These are phyloP conservation scores for Claviceps sp. DNA, from an alignment of 2,329 filamentous ascomycete genomes.

Conservation along the genomic window DNA sequence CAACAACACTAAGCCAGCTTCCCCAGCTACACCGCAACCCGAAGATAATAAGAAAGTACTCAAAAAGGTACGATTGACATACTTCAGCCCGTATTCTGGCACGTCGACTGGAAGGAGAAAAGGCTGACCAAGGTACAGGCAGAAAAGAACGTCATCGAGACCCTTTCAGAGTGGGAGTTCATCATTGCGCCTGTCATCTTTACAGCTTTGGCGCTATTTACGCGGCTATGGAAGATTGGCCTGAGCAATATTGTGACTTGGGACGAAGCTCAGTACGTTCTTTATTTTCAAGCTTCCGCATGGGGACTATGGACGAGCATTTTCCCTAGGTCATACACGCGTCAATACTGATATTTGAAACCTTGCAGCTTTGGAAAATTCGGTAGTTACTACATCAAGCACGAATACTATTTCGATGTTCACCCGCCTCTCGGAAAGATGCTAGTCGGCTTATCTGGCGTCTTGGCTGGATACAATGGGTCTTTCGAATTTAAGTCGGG, in stretches of 20 bases:
- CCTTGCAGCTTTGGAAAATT: conserved; percentile 75
- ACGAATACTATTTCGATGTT: conserved; percentile 92
- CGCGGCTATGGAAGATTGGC: conserved; percentile 56
- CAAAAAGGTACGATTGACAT: conserved; percentile 34
- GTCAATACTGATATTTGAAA: conserved; percentile 11
- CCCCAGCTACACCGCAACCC: conserved; percentile 26
- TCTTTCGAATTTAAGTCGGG: conserved; percentile 99
- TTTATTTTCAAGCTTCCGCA: background rate
- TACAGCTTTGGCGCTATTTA: conserved; percentile 49
- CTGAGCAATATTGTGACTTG: conserved; percentile 53
- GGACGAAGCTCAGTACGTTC: conserved; percentile 50
- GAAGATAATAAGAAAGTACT: conserved; percentile 46
- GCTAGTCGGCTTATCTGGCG: conserved; percentile 90
- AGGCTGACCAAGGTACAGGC: conserved; percentile 9
- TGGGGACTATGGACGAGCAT: background rate
- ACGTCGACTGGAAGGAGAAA: background rate
- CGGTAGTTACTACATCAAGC: conserved; percentile 96
- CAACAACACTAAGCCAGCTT: conserved; percentile 21
- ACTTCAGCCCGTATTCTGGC: background rate
- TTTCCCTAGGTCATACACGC: background rate
- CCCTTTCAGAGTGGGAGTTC: conserved; percentile 51
- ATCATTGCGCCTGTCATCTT: conserved; percentile 48
- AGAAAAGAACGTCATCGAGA: conserved; percentile 43
- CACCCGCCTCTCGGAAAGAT: conserved; percentile 97
- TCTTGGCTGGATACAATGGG: conserved; percentile 94